A percentile compares a stretch with the other conserved stretches of the same genome.
These are phyloP conservation scores for Nannochloropsis salina DNA, from an alignment of 108 stramenopile species.

Conservation along the genomic window DNA sequence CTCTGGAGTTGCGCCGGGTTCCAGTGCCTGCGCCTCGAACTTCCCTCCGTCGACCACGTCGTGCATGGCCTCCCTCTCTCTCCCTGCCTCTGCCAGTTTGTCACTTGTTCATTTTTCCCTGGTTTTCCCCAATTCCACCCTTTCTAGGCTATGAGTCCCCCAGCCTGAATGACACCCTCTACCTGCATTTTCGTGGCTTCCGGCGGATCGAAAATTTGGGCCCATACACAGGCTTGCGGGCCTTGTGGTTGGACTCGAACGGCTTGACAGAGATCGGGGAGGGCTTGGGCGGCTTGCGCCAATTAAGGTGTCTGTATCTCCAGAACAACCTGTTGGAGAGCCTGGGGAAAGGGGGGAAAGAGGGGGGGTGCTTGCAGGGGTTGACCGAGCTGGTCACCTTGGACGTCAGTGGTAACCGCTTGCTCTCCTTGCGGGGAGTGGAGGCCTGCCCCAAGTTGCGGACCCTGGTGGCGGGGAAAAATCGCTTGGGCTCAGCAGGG, in stretches of 20 bases:
- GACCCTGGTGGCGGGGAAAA: conserved; percentile 23
- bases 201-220: conserved; percentile 64
- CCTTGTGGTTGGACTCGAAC: conserved; percentile 68
- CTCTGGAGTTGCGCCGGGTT: no score
- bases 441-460: background rate
- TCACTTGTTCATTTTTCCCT: no score
- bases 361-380: background rate
- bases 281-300: conserved; percentile 55
- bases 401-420: conserved; percentile 59
- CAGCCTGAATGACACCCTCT: conserved; percentile 66
- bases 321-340: conserved; percentile 59
- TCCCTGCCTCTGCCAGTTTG: background rate
- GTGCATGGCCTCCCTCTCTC: background rate
- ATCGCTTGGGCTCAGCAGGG: background rate
- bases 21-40: background rate
- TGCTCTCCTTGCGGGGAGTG: conserved; percentile 47
- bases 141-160: conserved; percentile 66
- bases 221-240: conserved; percentile 57
- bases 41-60: background rate
- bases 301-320: conserved; percentile 65
- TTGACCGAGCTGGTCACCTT: conserved; percentile 53
- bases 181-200: conserved; percentile 72
- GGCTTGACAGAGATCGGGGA: conserved; percentile 60
- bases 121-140: background rate
- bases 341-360: background rate